A percentile compares a stretch with the other conserved stretches of the same genome.
Evolutionary conservation across 371 early-diverging fungal species (phyloP).

Genomic region (Mucor lusitanicus): DNA sequence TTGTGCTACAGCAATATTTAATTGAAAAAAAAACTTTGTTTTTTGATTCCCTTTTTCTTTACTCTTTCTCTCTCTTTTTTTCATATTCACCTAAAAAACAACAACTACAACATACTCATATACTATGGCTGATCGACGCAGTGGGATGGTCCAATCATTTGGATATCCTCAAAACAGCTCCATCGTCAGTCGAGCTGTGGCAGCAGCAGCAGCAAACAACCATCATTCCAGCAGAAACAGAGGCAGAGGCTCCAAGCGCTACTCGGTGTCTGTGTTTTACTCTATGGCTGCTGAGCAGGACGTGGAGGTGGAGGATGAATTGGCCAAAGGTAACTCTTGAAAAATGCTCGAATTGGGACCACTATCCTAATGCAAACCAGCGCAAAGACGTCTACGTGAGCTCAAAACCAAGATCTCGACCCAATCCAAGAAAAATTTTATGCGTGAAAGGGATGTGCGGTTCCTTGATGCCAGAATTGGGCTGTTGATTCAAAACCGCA

Average conservation of each 20-base stretch:
- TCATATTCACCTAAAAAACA: background rate
- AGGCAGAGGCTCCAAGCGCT: constrained; percentile 63
- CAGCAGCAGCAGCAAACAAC: constrained; percentile 51
- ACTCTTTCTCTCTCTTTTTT: background rate
- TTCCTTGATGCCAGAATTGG: constrained; percentile 93
- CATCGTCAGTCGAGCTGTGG: constrained; percentile 47
- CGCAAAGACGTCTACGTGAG: constrained; percentile 83
- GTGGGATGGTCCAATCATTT: constrained; percentile 48
- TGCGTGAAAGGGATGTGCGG: constrained; percentile 92
- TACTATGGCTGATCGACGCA: constrained; percentile 38
- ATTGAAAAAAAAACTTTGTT: background rate
- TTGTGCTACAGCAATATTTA: background rate
- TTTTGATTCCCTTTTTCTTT: background rate
- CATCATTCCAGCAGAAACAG: constrained; percentile 40
- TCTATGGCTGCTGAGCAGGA: constrained; percentile 96
- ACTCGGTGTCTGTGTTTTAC: constrained; percentile 87
- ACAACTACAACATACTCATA: background rate
- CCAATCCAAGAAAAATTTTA: constrained; percentile 95
- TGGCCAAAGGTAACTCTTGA: constrained; percentile 56
- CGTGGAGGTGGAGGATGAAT: constrained; percentile 91
- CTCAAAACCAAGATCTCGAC: constrained; percentile 87
- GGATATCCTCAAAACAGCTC: constrained; percentile 40
- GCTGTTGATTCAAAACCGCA: constrained; percentile 89
- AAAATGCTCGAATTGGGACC: background rate
- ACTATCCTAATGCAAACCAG: constrained; percentile 33